phyloP scores from a whole-genome alignment of 768 basidiomycete genomes.

The Strobilomyces echinocephalus region DNA sequence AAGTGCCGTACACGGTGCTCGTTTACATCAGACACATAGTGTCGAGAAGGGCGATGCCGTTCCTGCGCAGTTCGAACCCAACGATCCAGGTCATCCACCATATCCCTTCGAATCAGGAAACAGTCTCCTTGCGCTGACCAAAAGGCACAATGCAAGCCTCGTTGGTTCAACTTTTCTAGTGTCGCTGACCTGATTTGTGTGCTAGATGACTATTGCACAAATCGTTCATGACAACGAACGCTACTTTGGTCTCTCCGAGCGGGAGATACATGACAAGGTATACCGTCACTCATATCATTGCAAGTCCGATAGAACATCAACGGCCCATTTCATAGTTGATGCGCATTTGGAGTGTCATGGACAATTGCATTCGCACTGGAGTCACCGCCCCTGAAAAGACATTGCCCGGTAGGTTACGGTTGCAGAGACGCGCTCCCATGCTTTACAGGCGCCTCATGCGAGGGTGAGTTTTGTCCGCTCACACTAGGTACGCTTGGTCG shows the following conservation, averaged over 20 bases:
- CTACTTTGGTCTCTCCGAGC: conserved; percentile 70
- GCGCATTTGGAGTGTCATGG: conserved; percentile 90
- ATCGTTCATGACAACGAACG: conserved; percentile 91
- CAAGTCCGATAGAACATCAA: background rate
- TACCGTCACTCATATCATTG: background rate
- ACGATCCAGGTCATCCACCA: conserved; percentile 57
- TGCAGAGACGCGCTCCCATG: conserved; percentile 81
- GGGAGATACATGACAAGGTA: conserved; percentile 72
- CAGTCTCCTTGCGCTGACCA: conserved; percentile 68
- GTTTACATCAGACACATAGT: conserved; percentile 62
- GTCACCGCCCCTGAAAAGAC: conserved; percentile 73
- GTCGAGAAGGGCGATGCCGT: conserved; percentile 26
- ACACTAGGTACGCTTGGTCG: background rate
- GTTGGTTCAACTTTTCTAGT: background rate
- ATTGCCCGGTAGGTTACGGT: conserved; percentile 80
- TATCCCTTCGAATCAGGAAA: conserved; percentile 81
- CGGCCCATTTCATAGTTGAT: conserved; percentile 38
- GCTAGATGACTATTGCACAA: conserved; percentile 87
- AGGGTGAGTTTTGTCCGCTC: conserved; percentile 44
- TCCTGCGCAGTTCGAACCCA: conserved; percentile 8
- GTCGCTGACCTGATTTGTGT: conserved; percentile 7
- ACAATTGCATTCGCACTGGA: conserved; percentile 81
- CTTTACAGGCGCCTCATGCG: conserved; percentile 89
- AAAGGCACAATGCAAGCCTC: conserved; percentile 70
- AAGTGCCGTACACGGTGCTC: conserved; percentile 69